Evolutionary conservation across 805 yeast species (phyloP).

Genomic region (Candida adriatica): DNA sequence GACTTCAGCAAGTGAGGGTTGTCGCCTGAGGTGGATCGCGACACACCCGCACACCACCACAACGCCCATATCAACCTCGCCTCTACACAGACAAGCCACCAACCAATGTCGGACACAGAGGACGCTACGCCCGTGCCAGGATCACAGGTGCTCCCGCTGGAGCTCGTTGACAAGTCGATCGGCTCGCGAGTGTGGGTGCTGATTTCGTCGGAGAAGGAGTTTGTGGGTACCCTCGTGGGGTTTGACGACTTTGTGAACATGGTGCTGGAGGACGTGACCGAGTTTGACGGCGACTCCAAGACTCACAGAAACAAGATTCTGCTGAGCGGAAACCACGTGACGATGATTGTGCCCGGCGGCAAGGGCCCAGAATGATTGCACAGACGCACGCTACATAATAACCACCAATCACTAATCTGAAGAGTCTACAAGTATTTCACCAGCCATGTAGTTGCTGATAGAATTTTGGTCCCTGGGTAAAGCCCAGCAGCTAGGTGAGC

Average conservation of each 20-base stretch:
- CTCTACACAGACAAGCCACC: neutral
- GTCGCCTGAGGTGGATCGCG: neutral
- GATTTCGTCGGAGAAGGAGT: constrained; percentile 59
- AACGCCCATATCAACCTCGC: neutral
- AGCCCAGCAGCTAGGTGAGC: too few relatives aligned
- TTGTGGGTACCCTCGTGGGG: constrained; percentile 82
- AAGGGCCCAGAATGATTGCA: constrained; percentile 24
- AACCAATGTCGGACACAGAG: constrained; percentile 4
- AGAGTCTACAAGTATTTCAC: too few relatives aligned
- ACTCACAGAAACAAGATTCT: constrained; percentile 52
- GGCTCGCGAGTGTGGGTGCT: constrained; percentile 75
- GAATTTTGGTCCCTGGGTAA: too few relatives aligned
- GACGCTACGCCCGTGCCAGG: constrained; percentile 5
- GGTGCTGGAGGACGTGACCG: constrained; percentile 77
- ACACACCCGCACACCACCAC: constrained; percentile 4
- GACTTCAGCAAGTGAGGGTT: neutral
- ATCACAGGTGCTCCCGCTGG: constrained; percentile 51
- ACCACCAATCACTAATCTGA: too few relatives aligned
- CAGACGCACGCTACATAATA: too few relatives aligned
- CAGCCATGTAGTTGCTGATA: too few relatives aligned
- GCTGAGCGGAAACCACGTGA: constrained; percentile 64
- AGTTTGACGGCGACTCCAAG: constrained; percentile 40
- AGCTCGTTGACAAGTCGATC: constrained; percentile 79
- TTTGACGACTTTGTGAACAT: constrained; percentile 94
- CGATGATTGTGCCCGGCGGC: constrained; percentile 60